These are phyloP conservation scores for Cyberlindnera mycetangii DNA, from an alignment of 805 yeast genomes.

Conservation along the genomic window DNA sequence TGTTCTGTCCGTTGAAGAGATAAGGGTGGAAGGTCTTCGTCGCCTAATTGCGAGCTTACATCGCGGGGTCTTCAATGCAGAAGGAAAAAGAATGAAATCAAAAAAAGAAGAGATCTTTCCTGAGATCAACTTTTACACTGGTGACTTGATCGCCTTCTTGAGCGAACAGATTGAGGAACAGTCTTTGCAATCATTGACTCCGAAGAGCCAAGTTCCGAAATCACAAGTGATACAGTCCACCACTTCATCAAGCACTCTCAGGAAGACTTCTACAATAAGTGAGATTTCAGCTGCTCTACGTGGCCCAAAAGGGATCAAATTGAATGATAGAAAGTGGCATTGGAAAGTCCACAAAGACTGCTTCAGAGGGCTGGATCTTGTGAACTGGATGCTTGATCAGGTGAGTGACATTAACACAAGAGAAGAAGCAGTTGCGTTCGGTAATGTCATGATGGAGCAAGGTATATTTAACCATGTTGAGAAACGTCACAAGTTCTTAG, in stretches of 20 bases:
- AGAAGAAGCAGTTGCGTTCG: conserved; percentile 81
- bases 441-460: conserved; percentile 69
- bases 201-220: neutral
- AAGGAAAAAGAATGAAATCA: conserved; percentile 34
- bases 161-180: conserved; percentile 34
- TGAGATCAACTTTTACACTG: conserved; percentile 84
- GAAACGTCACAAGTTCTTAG: conserved; percentile 76
- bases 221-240: neutral
- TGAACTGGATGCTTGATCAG: conserved; percentile 77
- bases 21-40: conserved; percentile 87
- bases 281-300: conserved; percentile 67
- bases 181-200: conserved; percentile 26
- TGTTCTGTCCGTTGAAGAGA: conserved; percentile 73
- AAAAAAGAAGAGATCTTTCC: conserved; percentile 53
- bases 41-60: conserved; percentile 62
- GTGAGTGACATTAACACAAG: conserved; percentile 76
- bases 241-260: conserved; percentile 36
- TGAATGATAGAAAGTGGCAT: conserved; percentile 89
- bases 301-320: conserved; percentile 56
- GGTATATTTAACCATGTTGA: conserved; percentile 82
- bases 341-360: conserved; percentile 73
- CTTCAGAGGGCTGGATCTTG: conserved; percentile 83
- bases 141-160: conserved; percentile 69
- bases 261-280: conserved; percentile 45
- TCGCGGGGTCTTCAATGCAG: conserved; percentile 48